Base-by-base conservation (phyloP, 305 asterid species). In the Nicotiana rustica region DNA sequence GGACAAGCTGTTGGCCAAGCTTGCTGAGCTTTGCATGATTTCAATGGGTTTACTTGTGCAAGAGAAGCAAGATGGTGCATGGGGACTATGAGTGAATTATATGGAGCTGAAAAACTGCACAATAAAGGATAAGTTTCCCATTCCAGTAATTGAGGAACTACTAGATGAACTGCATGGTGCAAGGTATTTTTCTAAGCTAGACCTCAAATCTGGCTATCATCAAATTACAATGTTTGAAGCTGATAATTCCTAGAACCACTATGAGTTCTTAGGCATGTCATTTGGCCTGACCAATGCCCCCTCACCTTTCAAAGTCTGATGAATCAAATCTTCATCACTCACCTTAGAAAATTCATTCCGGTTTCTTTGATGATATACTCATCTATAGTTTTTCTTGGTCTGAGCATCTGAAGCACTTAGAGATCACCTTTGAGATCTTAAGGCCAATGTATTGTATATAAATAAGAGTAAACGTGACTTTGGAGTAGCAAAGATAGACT, bases 301-400 rank as follows among this genome's bases (percentile, higher is more conserved):
- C 18, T 64, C 4, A 75, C 85, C 2, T 85, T 85, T 17, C 82
- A 85, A 36, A 31, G 18, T 1, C 10, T 71, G 0, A 79, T 82
- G 84, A 85, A 79, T 10, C 12, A 31, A 0, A 66, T 70, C 0
- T 71, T 78, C 0, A 36, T n/a, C 0, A 66, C n/a, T 1, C 18
- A 33, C 7, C 31, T 81, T 1, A 6, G 14, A 5, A 29, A 18
- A 5, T 36, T 36, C 41, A 36, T 36, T 36, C 41, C 1, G 6
- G 5, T 36, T 36, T 36, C 41, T 36, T 36, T 36, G 41, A 36
- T 36, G 41, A 36, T 36, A 36, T 36, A 36, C 41, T 36, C 41
- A 36, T 36, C 1, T 36, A 36, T 36, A 36, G 41, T 36, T 36
- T 3, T 36, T 36, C 41, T 36, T 36, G 6, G 41, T 5, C 6